Conservation (phyloP, 163 green algal genomes). For the Coccomyxa subellipsoidea region DNA sequence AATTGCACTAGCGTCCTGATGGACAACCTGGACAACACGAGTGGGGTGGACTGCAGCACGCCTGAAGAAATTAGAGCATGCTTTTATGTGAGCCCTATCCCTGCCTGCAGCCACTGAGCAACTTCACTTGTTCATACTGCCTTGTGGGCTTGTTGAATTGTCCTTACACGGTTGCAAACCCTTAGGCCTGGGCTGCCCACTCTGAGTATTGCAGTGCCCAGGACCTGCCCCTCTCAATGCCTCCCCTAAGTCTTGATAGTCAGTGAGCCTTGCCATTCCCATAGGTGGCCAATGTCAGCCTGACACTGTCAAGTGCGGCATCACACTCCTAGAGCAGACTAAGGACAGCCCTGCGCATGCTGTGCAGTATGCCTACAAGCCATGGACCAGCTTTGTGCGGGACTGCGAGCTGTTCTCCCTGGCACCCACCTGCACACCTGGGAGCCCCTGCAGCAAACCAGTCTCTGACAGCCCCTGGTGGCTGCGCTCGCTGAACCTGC, state of each 20-base stretch:
- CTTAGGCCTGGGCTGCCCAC: neutral
- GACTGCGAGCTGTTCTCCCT: neutral
- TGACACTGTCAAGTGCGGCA: neutral
- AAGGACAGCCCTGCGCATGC: neutral
- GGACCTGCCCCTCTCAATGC: no score
- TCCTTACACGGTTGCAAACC: neutral
- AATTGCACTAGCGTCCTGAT: neutral
- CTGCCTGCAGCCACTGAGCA: neutral
- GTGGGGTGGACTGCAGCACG: slow-evolving; percentile 1
- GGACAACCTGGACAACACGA: neutral
- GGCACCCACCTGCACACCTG: neutral
- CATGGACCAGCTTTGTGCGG: neutral
- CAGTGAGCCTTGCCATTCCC: neutral
- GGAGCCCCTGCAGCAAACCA: neutral
- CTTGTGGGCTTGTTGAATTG: neutral
- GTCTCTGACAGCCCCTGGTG: neutral
- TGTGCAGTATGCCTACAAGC: slow-evolving; percentile 1
- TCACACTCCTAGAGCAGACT: neutral
- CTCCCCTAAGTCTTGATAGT: neutral
- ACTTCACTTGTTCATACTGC: neutral
- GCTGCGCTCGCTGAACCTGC: neutral
- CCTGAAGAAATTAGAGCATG: neutral
- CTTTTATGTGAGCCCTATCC: neutral
- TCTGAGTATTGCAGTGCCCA: no score
- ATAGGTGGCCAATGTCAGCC: neutral